These are phyloP conservation scores for Simplicillium sp. DNA, from an alignment of 2,329 filamentous ascomycete genomes.

Conservation along the genomic window DNA sequence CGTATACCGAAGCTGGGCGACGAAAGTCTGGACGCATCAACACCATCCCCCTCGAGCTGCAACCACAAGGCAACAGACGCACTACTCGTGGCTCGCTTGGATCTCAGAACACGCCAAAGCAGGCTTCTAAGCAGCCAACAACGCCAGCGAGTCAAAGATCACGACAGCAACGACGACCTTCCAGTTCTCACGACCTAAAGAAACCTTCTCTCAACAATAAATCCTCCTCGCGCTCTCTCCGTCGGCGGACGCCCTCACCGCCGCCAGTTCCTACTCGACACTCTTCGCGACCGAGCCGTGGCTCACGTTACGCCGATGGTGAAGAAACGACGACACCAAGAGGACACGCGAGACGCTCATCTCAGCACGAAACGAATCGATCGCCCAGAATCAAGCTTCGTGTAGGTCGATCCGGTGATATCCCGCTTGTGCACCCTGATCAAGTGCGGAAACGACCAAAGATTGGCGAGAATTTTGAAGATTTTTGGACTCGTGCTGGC, in stretches of 20 bases:
- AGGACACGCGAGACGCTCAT: neutral
- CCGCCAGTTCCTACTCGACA: constrained; percentile 26
- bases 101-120: constrained; percentile 21
- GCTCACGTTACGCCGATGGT: constrained; percentile 27
- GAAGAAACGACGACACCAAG: constrained; percentile 5
- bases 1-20: constrained; percentile 65
- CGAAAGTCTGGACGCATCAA: constrained; percentile 60
- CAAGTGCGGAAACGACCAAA: constrained; percentile 44
- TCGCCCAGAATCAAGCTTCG: constrained; percentile 41
- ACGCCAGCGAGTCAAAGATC: constrained; percentile 2
- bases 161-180: constrained; percentile 6
- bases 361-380: constrained; percentile 15
- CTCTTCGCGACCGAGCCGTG: constrained; percentile 32
- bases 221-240: constrained; percentile 20
- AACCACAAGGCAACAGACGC: constrained; percentile 39
- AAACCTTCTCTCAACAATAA: constrained; percentile 18
- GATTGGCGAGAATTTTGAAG: constrained; percentile 44
- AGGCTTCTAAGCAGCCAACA: constrained; percentile 13
- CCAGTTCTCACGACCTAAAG: constrained; percentile 19
- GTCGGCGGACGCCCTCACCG: constrained; percentile 31
- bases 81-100: constrained; percentile 34
- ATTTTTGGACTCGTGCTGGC: constrained; percentile 44
- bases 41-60: constrained; percentile 41
- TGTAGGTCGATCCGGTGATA: constrained; percentile 23
- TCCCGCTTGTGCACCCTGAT: constrained; percentile 51